Percentiles rank a stretch among this genome's conserved stretches.
phyloP scores from a whole-genome alignment of 352 stramenopile species.

The Globisporangium cystogenes region DNA sequence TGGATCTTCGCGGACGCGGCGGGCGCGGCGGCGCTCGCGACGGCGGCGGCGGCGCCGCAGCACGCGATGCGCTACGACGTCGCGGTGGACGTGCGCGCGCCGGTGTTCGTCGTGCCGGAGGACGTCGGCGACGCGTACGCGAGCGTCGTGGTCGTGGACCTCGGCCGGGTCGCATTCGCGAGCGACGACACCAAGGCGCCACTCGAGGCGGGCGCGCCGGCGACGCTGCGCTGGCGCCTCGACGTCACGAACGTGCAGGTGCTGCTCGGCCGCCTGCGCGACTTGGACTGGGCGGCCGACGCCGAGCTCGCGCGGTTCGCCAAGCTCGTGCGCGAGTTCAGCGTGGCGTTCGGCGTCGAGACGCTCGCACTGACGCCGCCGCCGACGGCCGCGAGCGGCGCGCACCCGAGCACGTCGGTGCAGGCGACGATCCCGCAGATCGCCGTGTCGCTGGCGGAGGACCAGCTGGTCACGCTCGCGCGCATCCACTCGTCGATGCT shows the following conservation, averaged over 20 bases:
- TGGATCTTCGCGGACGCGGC: conserved; percentile 74
- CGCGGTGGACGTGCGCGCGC: conserved; percentile 63
- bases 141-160: conserved; percentile 58
- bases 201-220: too few relatives aligned
- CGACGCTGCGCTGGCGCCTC: conserved; percentile 50
- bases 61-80: conserved; percentile 49
- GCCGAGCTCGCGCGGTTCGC: conserved; percentile 28
- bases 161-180: conserved; percentile 58
- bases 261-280: conserved; percentile 34
- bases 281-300: conserved; percentile 29
- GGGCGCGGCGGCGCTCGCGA: conserved; percentile 36
- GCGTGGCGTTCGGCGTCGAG: conserved; percentile 43
- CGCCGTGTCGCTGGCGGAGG: conserved; percentile 9
- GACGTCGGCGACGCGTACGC: conserved; percentile 28
- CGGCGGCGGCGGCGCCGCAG: conserved; percentile 23
- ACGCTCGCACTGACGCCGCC: conserved; percentile 20
- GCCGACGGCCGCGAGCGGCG: not conserved
- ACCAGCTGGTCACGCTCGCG: conserved; percentile 13
- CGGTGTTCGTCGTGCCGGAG: conserved; percentile 66
- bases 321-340: conserved; percentile 60
- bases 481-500: conserved; percentile 19
- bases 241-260: conserved; percentile 61
- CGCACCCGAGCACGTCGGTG: conserved; percentile 7
- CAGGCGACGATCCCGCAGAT: conserved; percentile 19
- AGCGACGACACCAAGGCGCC: conserved; percentile 26